Conservation (phyloP, 1,284 basidiomycete species). For the Tremellales sp. region DNA sequence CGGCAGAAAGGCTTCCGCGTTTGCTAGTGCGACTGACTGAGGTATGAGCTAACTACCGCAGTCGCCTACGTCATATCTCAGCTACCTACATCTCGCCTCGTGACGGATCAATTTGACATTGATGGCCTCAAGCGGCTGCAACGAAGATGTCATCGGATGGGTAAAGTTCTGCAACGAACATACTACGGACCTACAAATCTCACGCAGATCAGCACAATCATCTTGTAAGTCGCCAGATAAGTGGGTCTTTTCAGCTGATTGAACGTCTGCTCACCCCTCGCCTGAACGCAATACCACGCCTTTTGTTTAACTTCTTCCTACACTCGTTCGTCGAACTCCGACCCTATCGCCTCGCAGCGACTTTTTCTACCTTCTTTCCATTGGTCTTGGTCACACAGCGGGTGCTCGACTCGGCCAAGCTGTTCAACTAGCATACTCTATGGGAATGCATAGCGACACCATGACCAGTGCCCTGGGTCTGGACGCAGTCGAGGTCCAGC, state of each 20-base stretch:
- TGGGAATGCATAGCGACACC: slow-evolving; percentile 43
- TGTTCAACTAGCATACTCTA: slow-evolving; percentile 43
- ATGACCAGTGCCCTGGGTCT: slow-evolving; percentile 37
- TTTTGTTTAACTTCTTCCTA: not conserved
- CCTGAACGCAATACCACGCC: not conserved
- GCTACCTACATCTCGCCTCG: slow-evolving; percentile 41
- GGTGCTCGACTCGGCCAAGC: slow-evolving; percentile 44
- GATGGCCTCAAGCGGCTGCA: slow-evolving; percentile 46
- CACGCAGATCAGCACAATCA: slow-evolving; percentile 45
- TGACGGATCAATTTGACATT: slow-evolving; percentile 42
- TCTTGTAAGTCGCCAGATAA: slow-evolving; percentile 39
- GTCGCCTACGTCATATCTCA: slow-evolving; percentile 49
- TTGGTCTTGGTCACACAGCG: slow-evolving; percentile 42
- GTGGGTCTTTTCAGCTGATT: not conserved
- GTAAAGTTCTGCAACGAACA: slow-evolving; percentile 40
- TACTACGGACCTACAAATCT: slow-evolving; percentile 42
- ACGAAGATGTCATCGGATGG: slow-evolving; percentile 41
- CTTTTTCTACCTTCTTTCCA: slow-evolving; percentile 46
- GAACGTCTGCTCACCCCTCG: not conserved
- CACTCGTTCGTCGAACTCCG: not conserved
- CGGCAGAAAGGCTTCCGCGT: not conserved
- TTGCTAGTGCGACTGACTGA: not conserved
- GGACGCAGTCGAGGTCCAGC: slow-evolving; percentile 43
- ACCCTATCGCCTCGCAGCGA: slow-evolving; percentile 28
- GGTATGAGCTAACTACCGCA: slow-evolving; percentile 5